These are phyloP conservation scores for Taiwanofungus camphoratus DNA, from an alignment of 1,284 basidiomycete species.

Conservation along the genomic window DNA sequence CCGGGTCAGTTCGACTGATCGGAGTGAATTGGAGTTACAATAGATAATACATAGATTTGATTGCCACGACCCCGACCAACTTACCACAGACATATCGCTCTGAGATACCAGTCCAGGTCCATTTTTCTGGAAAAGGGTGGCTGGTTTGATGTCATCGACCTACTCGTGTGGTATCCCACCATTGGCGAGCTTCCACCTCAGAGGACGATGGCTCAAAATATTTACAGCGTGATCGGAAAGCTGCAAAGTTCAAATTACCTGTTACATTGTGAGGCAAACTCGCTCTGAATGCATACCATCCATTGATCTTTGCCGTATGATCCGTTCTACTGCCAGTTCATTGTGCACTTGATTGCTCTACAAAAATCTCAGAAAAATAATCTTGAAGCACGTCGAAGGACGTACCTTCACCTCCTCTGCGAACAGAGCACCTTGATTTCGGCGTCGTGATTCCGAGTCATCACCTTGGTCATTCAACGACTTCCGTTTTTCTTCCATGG, in stretches of 20 bases:
- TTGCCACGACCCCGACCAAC: no score
- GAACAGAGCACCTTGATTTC: slow-evolving; percentile 52
- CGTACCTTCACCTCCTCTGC: slow-evolving; percentile 73
- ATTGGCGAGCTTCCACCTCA: slow-evolving; percentile 55
- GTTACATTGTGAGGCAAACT: not conserved
- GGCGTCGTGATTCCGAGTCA: slow-evolving; percentile 41
- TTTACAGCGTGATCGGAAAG: slow-evolving; percentile 77
- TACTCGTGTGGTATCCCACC: slow-evolving; percentile 60
- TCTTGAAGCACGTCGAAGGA: slow-evolving; percentile 12
- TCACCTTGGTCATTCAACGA: slow-evolving; percentile 37
- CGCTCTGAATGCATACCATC: slow-evolving; percentile 51
- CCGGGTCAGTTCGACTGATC: no score
- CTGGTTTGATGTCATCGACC: slow-evolving; percentile 15
- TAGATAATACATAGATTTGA: no score
- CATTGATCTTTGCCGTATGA: slow-evolving; percentile 71
- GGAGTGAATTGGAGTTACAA: no score
- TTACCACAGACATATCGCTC: no score
- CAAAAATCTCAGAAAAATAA: slow-evolving; percentile 12
- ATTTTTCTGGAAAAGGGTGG: no score
- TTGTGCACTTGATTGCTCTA: slow-evolving; percentile 78
- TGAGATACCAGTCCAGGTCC: no score
- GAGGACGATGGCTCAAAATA: slow-evolving; percentile 70
- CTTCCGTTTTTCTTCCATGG: slow-evolving; percentile 53
- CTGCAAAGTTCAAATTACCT: slow-evolving; percentile 33
- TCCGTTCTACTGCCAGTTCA: slow-evolving; percentile 75